phyloP scores from a whole-genome alignment of 2,329 filamentous ascomycete genomes.

The Neopestalotiopsis rosae region DNA sequence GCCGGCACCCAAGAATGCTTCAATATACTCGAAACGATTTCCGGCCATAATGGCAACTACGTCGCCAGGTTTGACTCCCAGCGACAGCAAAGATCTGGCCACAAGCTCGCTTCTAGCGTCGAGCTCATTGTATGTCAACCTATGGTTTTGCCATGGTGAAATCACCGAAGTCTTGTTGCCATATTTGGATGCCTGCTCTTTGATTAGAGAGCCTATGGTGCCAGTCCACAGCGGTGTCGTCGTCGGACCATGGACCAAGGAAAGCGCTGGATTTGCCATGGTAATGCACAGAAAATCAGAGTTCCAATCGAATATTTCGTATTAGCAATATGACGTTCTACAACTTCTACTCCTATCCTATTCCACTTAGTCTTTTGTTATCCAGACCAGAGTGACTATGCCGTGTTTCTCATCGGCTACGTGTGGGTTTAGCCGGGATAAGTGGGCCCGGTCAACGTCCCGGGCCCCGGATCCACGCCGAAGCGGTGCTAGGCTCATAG shows the following conservation, averaged over 20 bases:
- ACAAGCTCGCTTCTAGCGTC: neutral
- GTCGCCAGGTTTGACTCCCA: slow-evolving; percentile 10
- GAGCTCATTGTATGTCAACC: slow-evolving; percentile 1
- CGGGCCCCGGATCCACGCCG: neutral
- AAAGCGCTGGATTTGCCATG: neutral
- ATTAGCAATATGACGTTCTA: neutral
- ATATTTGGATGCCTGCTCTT: neutral
- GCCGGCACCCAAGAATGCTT: slow-evolving; percentile 39
- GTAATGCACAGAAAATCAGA: neutral
- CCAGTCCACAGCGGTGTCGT: neutral
- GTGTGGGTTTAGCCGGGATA: neutral
- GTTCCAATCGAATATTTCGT: neutral
- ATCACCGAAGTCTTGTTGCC: neutral
- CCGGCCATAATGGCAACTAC: slow-evolving; percentile 32
- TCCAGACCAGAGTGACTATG: neutral
- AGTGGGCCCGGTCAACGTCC: neutral
- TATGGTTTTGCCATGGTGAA: neutral
- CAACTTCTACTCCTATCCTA: neutral
- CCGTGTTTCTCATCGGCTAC: neutral
- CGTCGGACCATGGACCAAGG: neutral
- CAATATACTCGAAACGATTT: slow-evolving; percentile 35
- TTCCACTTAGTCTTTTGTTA: neutral
- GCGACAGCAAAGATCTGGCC: neutral
- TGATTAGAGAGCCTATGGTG: neutral
- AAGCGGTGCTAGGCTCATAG: neutral